Evolutionary conservation across 306 rosid genomes (phyloP), one percentile per base, ranked within the genome.

Genomic region (Trichosanthes truncata): DNA sequence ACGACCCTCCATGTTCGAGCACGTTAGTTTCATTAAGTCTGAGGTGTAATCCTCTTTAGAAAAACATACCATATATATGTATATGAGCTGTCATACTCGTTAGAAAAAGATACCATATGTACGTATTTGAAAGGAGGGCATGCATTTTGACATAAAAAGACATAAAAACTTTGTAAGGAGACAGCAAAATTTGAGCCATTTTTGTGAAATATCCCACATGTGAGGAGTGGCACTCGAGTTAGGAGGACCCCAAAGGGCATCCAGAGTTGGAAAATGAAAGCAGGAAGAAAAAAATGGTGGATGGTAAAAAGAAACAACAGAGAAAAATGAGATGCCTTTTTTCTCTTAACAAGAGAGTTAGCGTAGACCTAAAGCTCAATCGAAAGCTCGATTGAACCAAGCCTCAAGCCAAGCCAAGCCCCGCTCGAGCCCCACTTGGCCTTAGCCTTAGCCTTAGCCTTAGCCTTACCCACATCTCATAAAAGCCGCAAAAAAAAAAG

Each of bases 351-450:
- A 20, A 29, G 33, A 11, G 56, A 48, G 29, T 57, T 77, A 35
- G 81, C 81, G 81, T 78, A 78, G 74, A 23, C 80, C 71, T 35
- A 78, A 78, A 78, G 80, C 80, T 41, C 41, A 40, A 40, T 11
- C 29, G 17, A 25, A 33, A 77, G 20, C 48, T 48, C 48, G 45
- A 76, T 41, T 23, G 14, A 11, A 12, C 51, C 36, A 20, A 38
- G 60, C 52, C n/a, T n/a, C 36, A 18, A 31, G 43, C 29, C 48
- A 63, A 65, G 26, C 1, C 74, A 38, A 66, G 7, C 25, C 72
- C n/a, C 7, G 48, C 6, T 63, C 18, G 38, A 26, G 2, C 14
- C 18, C 5, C 15, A 29, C 33, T 29, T 7, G 5, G 9, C 10
- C 45, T 9, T n/a, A n/a, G 6, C 79, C 63, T 59, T 25, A 59